Evolutionary conservation across 108 stramenopile species (phyloP).

Genomic region (Fragilariopsis cylindrus): DNA sequence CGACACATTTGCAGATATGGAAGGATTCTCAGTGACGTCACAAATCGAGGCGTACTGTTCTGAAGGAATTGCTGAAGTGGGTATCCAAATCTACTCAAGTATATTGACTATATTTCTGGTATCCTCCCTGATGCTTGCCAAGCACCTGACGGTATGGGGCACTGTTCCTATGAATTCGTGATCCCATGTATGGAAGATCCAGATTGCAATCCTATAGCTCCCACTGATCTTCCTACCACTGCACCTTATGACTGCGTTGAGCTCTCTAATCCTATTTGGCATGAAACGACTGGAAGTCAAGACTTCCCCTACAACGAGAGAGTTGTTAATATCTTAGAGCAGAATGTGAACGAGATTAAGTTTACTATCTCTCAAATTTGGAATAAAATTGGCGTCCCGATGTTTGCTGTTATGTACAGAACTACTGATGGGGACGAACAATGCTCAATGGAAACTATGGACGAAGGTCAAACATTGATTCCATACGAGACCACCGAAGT

Average conservation of each 20-base stretch:
- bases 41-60: background rate
- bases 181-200: background rate
- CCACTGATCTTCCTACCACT: background rate
- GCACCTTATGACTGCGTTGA: background rate
- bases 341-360: background rate
- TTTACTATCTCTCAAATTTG: background rate
- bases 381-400: background rate
- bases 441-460: background rate
- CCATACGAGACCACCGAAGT: background rate
- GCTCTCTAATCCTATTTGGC: background rate
- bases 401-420: background rate
- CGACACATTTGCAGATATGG: background rate
- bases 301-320: slow-evolving; percentile 4
- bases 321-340: background rate
- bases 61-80: slow-evolving; percentile 3
- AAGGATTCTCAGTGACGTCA: background rate
- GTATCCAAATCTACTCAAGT: background rate
- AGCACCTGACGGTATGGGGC: background rate
- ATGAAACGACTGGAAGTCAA: background rate
- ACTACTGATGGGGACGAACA: background rate
- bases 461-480: background rate
- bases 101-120: background rate
- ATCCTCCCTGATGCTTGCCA: background rate
- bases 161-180: background rate
- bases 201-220: background rate